A percentile compares a stretch with the other conserved stretches of the same genome.
Evolutionary conservation across 2,329 filamentous ascomycete genomes (phyloP).

Genomic region (Zymoseptoria brevis): DNA sequence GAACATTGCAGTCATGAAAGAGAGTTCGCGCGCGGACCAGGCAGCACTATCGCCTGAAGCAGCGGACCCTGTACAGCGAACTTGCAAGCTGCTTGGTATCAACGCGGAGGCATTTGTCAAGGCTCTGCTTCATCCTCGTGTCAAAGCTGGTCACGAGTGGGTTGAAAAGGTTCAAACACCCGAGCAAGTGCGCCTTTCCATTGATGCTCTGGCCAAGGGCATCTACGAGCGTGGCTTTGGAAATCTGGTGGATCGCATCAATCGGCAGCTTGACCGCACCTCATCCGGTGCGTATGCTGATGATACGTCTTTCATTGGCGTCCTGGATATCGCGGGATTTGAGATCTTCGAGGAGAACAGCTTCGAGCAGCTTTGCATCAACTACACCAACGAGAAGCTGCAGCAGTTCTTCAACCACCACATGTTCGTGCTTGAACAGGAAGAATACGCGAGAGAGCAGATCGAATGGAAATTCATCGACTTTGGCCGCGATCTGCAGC

Average conservation of each 20-base stretch:
- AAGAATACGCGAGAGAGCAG: constrained; percentile 93
- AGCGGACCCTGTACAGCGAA: constrained; percentile 64
- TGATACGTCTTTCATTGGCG: constrained; percentile 91
- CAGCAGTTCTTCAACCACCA: constrained; percentile 99
- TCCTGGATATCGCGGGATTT: constrained; percentile 97
- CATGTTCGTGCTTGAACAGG: constrained; percentile 98
- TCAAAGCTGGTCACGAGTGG: constrained; percentile 95
- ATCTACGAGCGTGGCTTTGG: constrained; percentile 97
- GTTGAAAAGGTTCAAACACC: constrained; percentile 97
- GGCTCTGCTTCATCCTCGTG: constrained; percentile 80
- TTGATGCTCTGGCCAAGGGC: constrained; percentile 90
- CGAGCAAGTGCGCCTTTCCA: constrained; percentile 81
- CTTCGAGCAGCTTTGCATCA: constrained; percentile 98
- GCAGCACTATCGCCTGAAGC: constrained; percentile 72
- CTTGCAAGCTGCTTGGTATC: constrained; percentile 79
- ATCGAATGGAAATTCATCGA: constrained; percentile 99
- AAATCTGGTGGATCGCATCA: constrained; percentile 85
- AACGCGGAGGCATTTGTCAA: constrained; percentile 77
- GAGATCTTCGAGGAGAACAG: constrained; percentile 98
- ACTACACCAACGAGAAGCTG: constrained; percentile 98
- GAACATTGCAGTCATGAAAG: constrained; percentile 82
- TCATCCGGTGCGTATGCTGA: constrained; percentile 66
- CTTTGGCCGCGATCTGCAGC: constrained; percentile 92
- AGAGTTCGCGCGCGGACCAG: constrained; percentile 85
- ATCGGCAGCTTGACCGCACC: constrained; percentile 73